Percentiles rank a stretch among this genome's conserved stretches.
These are phyloP conservation scores for Capsella rubella DNA, from an alignment of 441 rosid genomes.

Conservation along the genomic window DNA sequence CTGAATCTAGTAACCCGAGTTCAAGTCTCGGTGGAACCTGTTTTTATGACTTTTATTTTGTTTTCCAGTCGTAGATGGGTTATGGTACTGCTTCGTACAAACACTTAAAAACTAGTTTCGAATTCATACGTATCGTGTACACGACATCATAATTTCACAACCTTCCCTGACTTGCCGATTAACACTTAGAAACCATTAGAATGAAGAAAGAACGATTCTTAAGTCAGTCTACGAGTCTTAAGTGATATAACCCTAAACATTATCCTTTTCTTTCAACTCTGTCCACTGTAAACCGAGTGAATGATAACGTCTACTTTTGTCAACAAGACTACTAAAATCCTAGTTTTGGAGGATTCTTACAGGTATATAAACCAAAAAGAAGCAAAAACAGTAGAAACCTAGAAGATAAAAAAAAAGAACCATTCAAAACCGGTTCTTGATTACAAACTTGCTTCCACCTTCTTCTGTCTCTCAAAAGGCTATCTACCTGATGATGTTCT, in stretches of 20 bases:
- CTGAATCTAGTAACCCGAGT: slow-evolving; percentile 59
- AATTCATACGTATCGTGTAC: background rate
- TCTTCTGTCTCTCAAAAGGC: slow-evolving; percentile 43
- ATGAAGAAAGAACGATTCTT: background rate
- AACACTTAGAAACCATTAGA: background rate
- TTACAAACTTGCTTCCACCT: slow-evolving; percentile 38
- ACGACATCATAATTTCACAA: background rate
- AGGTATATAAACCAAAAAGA: slow-evolving; percentile 30
- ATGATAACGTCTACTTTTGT: slow-evolving; percentile 33
- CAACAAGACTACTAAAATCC: slow-evolving; percentile 40
- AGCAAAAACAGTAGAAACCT: slow-evolving; percentile 17
- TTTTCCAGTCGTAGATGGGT: background rate
- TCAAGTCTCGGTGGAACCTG: slow-evolving; percentile 50
- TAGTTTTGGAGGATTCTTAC: slow-evolving; percentile 45
- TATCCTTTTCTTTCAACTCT: background rate
- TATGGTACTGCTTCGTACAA: no score
- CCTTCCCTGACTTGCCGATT: background rate
- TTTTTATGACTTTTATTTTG: background rate
- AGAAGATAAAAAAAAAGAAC: slow-evolving; percentile 25
- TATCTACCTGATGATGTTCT: slow-evolving; percentile 63
- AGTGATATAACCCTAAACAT: background rate
- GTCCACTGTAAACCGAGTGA: slow-evolving; percentile 10
- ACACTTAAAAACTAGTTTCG: background rate
- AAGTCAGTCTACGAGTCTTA: background rate
- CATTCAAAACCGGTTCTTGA: slow-evolving; percentile 53